Evolutionary conservation across 495 filamentous ascomycete genomes (phyloP).

Genomic region (Aspergillus mulundensis): DNA sequence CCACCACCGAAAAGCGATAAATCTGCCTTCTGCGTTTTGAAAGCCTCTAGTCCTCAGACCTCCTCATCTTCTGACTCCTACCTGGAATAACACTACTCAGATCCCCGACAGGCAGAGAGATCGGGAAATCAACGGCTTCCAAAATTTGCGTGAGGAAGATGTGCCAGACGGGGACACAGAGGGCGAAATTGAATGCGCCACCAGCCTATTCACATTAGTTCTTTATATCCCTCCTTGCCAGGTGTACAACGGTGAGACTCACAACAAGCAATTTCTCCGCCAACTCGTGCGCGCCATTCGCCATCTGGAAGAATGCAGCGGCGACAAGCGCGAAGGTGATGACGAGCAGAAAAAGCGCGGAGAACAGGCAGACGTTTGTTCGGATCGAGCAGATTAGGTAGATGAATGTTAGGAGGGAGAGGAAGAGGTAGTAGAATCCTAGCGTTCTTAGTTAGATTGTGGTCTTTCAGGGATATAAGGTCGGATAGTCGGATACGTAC

Average conservation of each 20-base stretch:
- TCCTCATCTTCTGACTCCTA: slow-evolving; percentile 23
- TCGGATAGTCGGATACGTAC: too few species aligned
- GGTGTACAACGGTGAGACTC: neutral
- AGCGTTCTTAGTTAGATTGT: too few species aligned
- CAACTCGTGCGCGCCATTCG: slow-evolving; percentile 34
- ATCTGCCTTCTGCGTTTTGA: too few species aligned
- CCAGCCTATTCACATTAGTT: slow-evolving; percentile 17
- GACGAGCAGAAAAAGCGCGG: slow-evolving; percentile 61
- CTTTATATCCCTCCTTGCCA: too few species aligned
- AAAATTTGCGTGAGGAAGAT: slow-evolving; percentile 62
- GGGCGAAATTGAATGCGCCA: slow-evolving; percentile 50
- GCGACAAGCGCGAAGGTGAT: slow-evolving; percentile 55
- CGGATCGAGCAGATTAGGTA: slow-evolving; percentile 67
- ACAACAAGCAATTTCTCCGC: slow-evolving; percentile 36
- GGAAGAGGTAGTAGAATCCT: slow-evolving; percentile 30
- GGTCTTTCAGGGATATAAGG: too few species aligned
- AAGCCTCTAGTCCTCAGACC: slow-evolving; percentile 3
- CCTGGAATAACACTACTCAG: slow-evolving; percentile 31
- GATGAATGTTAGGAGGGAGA: slow-evolving; percentile 55
- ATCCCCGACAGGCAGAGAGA: slow-evolving; percentile 34
- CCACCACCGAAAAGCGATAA: too few species aligned
- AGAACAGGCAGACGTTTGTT: slow-evolving; percentile 64
- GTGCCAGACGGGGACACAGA: slow-evolving; percentile 58
- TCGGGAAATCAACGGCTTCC: slow-evolving; percentile 41
- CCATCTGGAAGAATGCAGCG: slow-evolving; percentile 52